phyloP scores from a whole-genome alignment of 805 yeast genomes.

The Priceomyces haplophilus region DNA sequence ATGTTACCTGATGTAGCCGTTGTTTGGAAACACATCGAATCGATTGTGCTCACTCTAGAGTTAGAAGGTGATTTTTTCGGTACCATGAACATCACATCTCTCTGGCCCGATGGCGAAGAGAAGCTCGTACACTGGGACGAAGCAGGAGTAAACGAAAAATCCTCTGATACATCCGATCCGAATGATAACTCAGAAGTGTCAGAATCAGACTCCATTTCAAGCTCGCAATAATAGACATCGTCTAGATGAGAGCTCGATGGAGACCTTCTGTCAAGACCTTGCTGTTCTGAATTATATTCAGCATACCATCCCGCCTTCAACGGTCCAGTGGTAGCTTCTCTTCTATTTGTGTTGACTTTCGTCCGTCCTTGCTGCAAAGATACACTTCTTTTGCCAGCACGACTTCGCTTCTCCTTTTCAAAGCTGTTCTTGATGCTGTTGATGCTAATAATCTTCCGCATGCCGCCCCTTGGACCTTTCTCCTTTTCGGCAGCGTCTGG shows the following conservation, averaged over 20 bases:
- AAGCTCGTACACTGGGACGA: conserved; percentile 4
- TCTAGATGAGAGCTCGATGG: not conserved
- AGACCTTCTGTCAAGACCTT: not conserved
- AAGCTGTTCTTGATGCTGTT: conserved; percentile 8
- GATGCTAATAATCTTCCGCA: conserved; percentile 8
- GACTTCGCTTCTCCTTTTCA: conserved; percentile 2
- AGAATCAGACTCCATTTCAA: conserved; percentile 3
- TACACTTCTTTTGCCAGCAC: not conserved
- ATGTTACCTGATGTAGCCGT: not conserved
- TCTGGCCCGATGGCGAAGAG: conserved; percentile 1
- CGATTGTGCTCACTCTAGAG: conserved; percentile 3
- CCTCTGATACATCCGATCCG: conserved; percentile 1
- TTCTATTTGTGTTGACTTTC: not conserved
- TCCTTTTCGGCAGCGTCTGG: not conserved
- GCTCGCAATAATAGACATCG: conserved; percentile 5
- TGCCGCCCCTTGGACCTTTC: not conserved
- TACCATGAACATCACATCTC: conserved; percentile 3
- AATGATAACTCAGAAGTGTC: conserved; percentile 6
- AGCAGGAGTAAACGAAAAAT: conserved; percentile 5
- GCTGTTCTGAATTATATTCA: not conserved
- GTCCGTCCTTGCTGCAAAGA: not conserved
- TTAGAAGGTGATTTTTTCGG: conserved; percentile 8
- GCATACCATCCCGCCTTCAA: conserved; percentile 3
- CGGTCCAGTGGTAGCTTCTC: conserved; percentile 2
- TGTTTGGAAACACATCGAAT: not conserved